Evolutionary conservation across 2,329 filamentous ascomycete genomes (phyloP), one percentile per base, ranked within the genome.

Genomic region (Cordyceps tenuipes): DNA sequence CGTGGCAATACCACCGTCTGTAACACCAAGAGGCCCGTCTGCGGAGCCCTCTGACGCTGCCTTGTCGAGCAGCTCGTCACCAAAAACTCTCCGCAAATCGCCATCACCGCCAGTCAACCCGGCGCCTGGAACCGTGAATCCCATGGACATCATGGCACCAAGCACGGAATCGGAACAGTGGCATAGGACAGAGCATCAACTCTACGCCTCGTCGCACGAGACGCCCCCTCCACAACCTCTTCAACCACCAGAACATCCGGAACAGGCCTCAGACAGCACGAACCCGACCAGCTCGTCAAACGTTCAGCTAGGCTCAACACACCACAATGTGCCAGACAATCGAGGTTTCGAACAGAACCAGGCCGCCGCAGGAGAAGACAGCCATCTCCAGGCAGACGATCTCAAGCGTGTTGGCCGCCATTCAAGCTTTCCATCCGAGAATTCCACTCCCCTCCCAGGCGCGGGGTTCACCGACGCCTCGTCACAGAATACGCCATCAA

Each of bases 121-220:
- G 41, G 71, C 74, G 1, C 75, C 76, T 3, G 77, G 77, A 39
- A 82, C 79, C 4, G 78, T 79, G 10, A 82, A 81, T 46, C 79
- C 79, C 0, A 80, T 80, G 75, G 77, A 80, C 53, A 76, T 82
- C 34, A 81, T 81, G 79, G 76, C 74, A 5, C 69, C 74, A 3
- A 71, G 70, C 17, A 74, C 73, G 3, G 67, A 75, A 61, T 69
- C 69, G 8, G 74, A 76, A 61, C 60, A 71, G 31, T 73, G 70
- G 68, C 68, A 75, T 55, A 66, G 69, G 41, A 74, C 70, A 17
- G 73, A 75, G 62, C 71, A 73, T 58, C 68, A 74, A 59, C 65
- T 75, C 43, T 68, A 66, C 46, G 61, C 68, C 29, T 65, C 68
- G 10, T 67, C 71, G 26, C 61, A 68, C 48, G 64, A 64, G 36